A percentile compares a stretch with the other conserved stretches of the same genome.
These are phyloP conservation scores for Leishmania braziliensis DNA, from an alignment of 208 protist genomes.

Conservation along the genomic window DNA sequence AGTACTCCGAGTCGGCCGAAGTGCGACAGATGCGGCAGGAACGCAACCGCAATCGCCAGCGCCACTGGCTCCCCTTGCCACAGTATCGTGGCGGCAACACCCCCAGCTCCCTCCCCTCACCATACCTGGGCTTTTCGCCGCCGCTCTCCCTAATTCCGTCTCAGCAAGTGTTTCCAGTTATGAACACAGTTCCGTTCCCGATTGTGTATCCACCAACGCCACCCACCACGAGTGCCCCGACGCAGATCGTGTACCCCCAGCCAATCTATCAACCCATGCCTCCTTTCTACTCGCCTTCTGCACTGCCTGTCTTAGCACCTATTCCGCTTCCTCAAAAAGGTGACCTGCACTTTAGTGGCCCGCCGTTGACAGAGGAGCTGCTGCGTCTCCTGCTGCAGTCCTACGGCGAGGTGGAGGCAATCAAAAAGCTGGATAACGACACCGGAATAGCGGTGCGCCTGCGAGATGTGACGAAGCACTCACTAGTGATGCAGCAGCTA, in stretches of 20 bases:
- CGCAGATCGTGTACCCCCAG: conserved; percentile 53
- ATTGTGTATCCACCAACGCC: conserved; percentile 56
- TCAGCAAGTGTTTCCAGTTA: conserved; percentile 51
- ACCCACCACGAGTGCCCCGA: conserved; percentile 26
- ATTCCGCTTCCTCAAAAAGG: conserved; percentile 59
- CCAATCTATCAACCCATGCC: conserved; percentile 30
- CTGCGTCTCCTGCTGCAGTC: conserved; percentile 63
- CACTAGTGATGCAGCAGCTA: conserved; percentile 70
- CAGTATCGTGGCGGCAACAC: conserved; percentile 57
- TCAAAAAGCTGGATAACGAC: conserved; percentile 51
- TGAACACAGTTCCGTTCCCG: conserved; percentile 48
- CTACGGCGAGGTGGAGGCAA: conserved; percentile 64
- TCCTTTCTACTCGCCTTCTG: conserved; percentile 27
- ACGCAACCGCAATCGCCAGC: conserved; percentile 83
- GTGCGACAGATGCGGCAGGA: conserved; percentile 88
- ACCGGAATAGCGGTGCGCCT: conserved; percentile 63
- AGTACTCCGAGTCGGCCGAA: conserved; percentile 84
- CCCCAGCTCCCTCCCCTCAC: conserved; percentile 28
- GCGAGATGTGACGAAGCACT: conserved; percentile 50
- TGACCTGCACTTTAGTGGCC: conserved; percentile 74
- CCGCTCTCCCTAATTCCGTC: conserved; percentile 58
- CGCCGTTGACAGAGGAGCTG: conserved; percentile 56
- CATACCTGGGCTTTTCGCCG: conserved; percentile 33
- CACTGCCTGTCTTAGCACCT: conserved; percentile 38
- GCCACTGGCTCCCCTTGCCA: conserved; percentile 67